Evolutionary conservation across 768 basidiomycete genomes (phyloP).

Genomic region (Leccinum ochraceum): DNA sequence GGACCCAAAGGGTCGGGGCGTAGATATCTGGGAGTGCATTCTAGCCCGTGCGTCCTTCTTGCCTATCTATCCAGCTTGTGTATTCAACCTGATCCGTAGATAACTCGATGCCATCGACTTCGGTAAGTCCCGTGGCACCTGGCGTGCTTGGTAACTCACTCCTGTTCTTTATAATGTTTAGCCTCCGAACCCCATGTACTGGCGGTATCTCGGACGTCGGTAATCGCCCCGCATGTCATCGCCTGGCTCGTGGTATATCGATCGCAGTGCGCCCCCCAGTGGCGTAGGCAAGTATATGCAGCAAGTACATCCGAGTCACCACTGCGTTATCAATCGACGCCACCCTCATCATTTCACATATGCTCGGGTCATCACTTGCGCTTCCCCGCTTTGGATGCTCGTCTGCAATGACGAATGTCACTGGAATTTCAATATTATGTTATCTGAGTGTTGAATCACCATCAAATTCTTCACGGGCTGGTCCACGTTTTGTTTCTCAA

Average conservation of each 20-base stretch:
- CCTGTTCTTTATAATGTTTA: conserved; percentile 26
- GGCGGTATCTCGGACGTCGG: conserved; percentile 51
- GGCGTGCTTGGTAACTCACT: conserved; percentile 1
- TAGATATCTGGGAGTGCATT: conserved; percentile 78
- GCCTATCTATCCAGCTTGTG: background rate
- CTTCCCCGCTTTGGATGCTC: conserved; percentile 11
- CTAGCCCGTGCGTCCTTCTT: conserved; percentile 49
- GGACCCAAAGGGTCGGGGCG: conserved; percentile 65
- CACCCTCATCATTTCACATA: conserved; percentile 7
- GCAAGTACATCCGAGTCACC: background rate
- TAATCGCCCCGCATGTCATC: conserved; percentile 14
- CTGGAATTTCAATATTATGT: conserved; percentile 3
- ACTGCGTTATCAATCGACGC: conserved; percentile 8
- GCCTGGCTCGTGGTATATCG: conserved; percentile 7
- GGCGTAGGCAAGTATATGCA: background rate
- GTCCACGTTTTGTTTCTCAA: conserved; percentile 16
- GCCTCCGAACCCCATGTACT: conserved; percentile 46
- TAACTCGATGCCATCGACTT: conserved; percentile 55
- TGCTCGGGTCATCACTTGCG: conserved; percentile 3
- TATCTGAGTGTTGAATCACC: conserved; percentile 12
- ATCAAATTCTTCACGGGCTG: conserved; percentile 18
- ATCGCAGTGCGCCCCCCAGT: conserved; percentile 2
- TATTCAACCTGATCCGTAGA: conserved; percentile 40
- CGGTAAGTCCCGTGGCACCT: conserved; percentile 25
- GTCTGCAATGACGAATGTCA: conserved; percentile 6